phyloP scores from a whole-genome alignment of 768 basidiomycete genomes.

The Lentinus tigrinus region DNA sequence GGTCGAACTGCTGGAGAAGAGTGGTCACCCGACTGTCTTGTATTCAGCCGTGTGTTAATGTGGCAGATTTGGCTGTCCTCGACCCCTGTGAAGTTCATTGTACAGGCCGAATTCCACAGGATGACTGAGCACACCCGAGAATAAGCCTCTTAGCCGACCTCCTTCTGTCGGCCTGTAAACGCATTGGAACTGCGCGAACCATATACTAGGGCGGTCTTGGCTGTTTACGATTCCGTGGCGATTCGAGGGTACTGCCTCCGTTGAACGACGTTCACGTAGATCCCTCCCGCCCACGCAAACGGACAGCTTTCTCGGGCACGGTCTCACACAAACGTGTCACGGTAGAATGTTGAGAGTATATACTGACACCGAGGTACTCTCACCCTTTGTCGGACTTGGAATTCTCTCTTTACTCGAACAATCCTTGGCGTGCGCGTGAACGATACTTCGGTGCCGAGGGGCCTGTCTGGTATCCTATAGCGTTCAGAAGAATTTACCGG shows the following conservation, averaged over 20 bases:
- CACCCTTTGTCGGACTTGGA: neutral
- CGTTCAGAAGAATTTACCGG: neutral
- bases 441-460: neutral
- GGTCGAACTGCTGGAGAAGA: neutral
- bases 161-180: neutral
- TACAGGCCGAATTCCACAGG: neutral
- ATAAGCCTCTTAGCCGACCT: constrained; percentile 4
- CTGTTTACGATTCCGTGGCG: neutral
- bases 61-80: constrained; percentile 1
- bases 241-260: neutral
- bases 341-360: neutral
- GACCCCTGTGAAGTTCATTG: neutral
- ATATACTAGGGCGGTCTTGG: neutral
- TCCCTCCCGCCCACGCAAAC: neutral
- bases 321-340: neutral
- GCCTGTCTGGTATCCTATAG: neutral
- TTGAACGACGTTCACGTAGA: neutral
- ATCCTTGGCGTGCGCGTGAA: neutral
- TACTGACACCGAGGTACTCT: neutral
- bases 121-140: constrained; percentile 17
- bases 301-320: neutral
- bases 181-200: neutral
- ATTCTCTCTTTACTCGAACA: too few species aligned
- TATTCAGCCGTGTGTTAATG: constrained; percentile 12
- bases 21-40: constrained; percentile 10